Conservation (phyloP, 345 rosid species). For the Dipteronia dyeriana region DNA sequence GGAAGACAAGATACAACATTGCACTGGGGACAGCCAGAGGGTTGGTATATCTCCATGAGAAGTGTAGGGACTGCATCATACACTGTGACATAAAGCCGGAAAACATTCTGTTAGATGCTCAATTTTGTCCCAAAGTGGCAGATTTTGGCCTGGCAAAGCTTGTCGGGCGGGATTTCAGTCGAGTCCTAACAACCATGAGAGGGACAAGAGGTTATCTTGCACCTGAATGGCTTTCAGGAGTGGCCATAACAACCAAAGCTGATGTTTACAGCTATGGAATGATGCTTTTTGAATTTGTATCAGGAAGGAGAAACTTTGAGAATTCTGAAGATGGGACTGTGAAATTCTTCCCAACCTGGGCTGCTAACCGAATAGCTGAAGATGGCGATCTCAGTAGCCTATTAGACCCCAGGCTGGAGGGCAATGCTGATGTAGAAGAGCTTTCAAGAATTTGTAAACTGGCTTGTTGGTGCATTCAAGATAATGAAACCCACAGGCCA, state of each 20-base stretch:
- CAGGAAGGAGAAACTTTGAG: conserved; percentile 78
- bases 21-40: conserved; percentile 83
- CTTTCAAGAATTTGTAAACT: conserved; percentile 60
- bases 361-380: conserved; percentile 42
- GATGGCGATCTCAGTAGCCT: conserved; percentile 50
- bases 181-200: conserved; percentile 82
- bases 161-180: conserved; percentile 78
- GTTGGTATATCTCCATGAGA: conserved; percentile 47
- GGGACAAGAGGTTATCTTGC: conserved; percentile 68
- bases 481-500: conserved; percentile 47
- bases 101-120: conserved; percentile 64
- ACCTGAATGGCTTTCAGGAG: conserved; percentile 69
- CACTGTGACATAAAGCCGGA: conserved; percentile 83
- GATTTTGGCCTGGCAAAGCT: conserved; percentile 91
- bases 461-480: conserved; percentile 69
- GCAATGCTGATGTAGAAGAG: conserved; percentile 54
- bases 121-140: conserved; percentile 35
- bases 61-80: conserved; percentile 19
- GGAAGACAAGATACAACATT: conserved; percentile 64
- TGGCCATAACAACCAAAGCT: conserved; percentile 76
- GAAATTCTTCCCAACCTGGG: conserved; percentile 64
- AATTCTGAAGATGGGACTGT: conserved; percentile 46
- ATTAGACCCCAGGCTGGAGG: conserved; percentile 50
- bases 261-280: conserved; percentile 92
- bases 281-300: conserved; percentile 80